phyloP scores from a whole-genome alignment of 2,329 filamentous ascomycete species.

The Trichoderma sp. region DNA sequence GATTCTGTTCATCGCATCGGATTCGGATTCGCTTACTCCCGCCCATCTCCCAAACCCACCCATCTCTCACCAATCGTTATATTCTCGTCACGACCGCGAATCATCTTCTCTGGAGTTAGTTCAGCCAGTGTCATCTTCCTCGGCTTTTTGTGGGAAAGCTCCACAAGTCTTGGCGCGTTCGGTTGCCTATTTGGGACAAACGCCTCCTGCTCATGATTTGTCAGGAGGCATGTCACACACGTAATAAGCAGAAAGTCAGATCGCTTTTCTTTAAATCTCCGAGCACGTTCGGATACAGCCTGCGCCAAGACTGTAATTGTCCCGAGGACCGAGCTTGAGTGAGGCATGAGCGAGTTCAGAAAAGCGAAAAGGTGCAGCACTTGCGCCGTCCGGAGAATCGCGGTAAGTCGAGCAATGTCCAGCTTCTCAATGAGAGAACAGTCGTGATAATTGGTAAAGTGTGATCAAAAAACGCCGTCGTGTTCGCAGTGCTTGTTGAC shows the following conservation, averaged over 20 bases:
- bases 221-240: neutral
- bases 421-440: neutral
- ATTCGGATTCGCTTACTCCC: neutral
- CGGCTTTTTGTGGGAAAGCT: neutral
- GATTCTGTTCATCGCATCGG: neutral
- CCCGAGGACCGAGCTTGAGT: neutral
- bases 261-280: neutral
- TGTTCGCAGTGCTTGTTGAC: neutral
- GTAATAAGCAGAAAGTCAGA: neutral
- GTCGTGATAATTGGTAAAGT: neutral
- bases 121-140: neutral
- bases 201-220: neutral
- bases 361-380: neutral
- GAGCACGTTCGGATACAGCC: neutral
- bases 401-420: conserved; percentile 13
- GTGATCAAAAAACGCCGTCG: neutral
- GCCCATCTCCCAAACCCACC: neutral
- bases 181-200: neutral
- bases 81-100: too few species aligned
- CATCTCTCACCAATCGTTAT: too few species aligned
- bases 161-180: neutral
- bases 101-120: neutral
- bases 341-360: neutral
- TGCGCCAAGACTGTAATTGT: neutral
- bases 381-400: neutral